These are phyloP conservation scores for Hemileccinum impolitum DNA, from an alignment of 768 basidiomycete genomes.

Conservation along the genomic window DNA sequence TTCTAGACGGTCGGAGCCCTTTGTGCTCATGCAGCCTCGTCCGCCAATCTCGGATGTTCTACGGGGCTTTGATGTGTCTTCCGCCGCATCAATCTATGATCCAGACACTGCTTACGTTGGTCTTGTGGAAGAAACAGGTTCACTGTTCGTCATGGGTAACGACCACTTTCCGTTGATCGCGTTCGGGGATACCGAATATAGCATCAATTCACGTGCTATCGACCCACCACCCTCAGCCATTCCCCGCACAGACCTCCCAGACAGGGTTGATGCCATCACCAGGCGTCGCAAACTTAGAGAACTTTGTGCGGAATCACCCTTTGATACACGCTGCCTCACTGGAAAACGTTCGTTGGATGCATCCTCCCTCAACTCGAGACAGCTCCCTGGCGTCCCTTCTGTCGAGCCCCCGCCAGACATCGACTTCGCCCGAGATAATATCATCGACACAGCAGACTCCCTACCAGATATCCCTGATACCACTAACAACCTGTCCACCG, in stretches of 20 bases:
- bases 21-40: constrained; percentile 85
- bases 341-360: constrained; percentile 57
- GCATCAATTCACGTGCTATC: constrained; percentile 29
- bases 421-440: constrained; percentile 7
- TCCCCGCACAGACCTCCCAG: constrained; percentile 32
- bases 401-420: constrained; percentile 30
- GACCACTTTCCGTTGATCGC: constrained; percentile 78
- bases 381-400: constrained; percentile 57
- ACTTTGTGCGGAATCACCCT: constrained; percentile 35
- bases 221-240: constrained; percentile 35
- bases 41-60: constrained; percentile 73
- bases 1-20: constrained; percentile 51
- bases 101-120: constrained; percentile 78
- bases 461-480: constrained; percentile 16
- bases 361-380: constrained; percentile 45
- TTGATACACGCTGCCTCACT: constrained; percentile 57
- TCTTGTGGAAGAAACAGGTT: constrained; percentile 63
- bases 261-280: constrained; percentile 45
- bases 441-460: constrained; percentile 14
- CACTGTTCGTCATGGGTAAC: constrained; percentile 85
- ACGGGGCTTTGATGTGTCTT: constrained; percentile 39
- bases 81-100: constrained; percentile 37
- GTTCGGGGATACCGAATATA: constrained; percentile 51
- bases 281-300: constrained; percentile 42
- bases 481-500: constrained; percentile 11